A percentile compares a stretch with the other conserved stretches of the same genome.
These are phyloP conservation scores for Clathrospora elynae DNA, from an alignment of 2,329 filamentous ascomycete genomes.

Conservation along the genomic window DNA sequence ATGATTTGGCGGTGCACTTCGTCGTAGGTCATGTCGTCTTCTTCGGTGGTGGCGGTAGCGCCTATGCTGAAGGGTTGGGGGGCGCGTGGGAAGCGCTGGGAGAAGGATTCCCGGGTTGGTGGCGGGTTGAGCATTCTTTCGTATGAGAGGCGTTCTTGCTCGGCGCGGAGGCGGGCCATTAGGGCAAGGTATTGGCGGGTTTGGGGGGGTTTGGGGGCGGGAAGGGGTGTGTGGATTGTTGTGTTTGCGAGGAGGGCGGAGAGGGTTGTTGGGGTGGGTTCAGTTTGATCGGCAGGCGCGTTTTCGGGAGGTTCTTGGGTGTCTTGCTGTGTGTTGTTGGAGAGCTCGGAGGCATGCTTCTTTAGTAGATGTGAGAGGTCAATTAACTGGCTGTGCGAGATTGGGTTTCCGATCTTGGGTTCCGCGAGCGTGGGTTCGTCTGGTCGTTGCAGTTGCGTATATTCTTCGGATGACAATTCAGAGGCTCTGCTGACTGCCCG, in stretches of 20 bases:
- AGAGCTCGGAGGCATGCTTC: conserved; percentile 19
- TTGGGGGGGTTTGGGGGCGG: conserved; percentile 69
- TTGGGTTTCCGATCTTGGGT: conserved; percentile 66
- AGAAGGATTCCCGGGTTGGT: conserved; percentile 62
- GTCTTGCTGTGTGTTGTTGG: conserved; percentile 4
- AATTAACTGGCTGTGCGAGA: conserved; percentile 73
- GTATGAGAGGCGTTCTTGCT: conserved; percentile 83
- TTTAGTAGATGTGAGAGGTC: conserved; percentile 63
- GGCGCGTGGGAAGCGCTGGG: conserved; percentile 60
- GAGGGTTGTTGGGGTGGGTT: conserved; percentile 53
- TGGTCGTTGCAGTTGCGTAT: conserved; percentile 31
- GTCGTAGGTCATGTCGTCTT: conserved; percentile 69
- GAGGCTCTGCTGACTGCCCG: conserved; percentile 59
- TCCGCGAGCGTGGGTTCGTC: conserved; percentile 58
- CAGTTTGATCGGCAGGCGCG: not conserved
- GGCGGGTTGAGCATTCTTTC: conserved; percentile 74
- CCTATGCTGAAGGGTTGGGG: conserved; percentile 57
- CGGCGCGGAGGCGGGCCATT: conserved; percentile 81
- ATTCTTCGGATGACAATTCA: conserved; percentile 22
- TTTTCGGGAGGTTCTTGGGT: not conserved
- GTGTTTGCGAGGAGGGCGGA: conserved; percentile 75
- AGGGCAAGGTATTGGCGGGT: conserved; percentile 82
- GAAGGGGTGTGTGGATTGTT: conserved; percentile 76
- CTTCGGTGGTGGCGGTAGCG: conserved; percentile 49
- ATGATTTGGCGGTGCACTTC: conserved; percentile 82